Conservation (phyloP, 1,284 basidiomycete genomes). For the Cryptococcus sp. region DNA sequence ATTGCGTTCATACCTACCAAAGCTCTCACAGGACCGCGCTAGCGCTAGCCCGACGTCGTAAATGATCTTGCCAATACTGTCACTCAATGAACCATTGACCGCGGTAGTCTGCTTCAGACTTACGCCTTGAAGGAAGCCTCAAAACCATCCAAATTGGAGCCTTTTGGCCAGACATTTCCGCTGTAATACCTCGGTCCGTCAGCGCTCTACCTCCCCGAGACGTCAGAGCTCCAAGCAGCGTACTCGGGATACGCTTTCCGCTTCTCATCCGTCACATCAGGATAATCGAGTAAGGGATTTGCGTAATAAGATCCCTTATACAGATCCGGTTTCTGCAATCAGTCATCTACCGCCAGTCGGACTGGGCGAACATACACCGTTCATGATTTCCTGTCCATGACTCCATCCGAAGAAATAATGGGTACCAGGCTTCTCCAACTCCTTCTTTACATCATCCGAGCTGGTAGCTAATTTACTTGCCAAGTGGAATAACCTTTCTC, state of each 20-base stretch:
- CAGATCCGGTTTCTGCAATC: slow-evolving; percentile 54
- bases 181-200: slow-evolving; percentile 38
- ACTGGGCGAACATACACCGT: slow-evolving; percentile 59
- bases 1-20: slow-evolving; percentile 56
- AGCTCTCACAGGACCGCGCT: slow-evolving; percentile 78
- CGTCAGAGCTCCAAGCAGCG: slow-evolving; percentile 3
- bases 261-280: slow-evolving; percentile 57
- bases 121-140: slow-evolving; percentile 81
- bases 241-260: slow-evolving; percentile 66
- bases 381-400: slow-evolving; percentile 94
- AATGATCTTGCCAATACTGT: slow-evolving; percentile 61
- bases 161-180: slow-evolving; percentile 59
- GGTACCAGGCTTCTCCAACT: slow-evolving; percentile 54
- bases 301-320: slow-evolving; percentile 91
- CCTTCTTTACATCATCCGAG: slow-evolving; percentile 60
- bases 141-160: slow-evolving; percentile 65
- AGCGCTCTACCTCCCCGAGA: not conserved
- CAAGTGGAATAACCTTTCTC: slow-evolving; percentile 66
- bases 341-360: not conserved
- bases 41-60: slow-evolving; percentile 73
- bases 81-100: no score
- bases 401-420: slow-evolving; percentile 74
- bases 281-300: slow-evolving; percentile 68
- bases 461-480: slow-evolving; percentile 70
- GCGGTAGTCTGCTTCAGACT: slow-evolving; percentile 12